Percentiles rank a stretch among this genome's conserved stretches.
phyloP scores from a whole-genome alignment of 148 eudicot genomes.

The Rhododendron mucronatum region DNA sequence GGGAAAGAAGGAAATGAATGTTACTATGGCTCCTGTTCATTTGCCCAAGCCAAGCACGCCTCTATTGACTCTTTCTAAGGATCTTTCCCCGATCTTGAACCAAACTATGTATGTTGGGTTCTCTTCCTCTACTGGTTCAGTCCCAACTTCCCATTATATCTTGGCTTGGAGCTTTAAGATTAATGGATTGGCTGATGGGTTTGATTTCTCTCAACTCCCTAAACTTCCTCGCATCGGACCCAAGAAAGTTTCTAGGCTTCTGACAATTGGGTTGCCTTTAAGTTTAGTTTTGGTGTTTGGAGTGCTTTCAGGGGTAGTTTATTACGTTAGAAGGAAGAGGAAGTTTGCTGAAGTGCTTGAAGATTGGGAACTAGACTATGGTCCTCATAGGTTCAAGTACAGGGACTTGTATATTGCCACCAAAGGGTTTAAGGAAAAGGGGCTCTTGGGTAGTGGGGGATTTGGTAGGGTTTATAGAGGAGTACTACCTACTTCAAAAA shows the following conservation, averaged over 20 bases:
- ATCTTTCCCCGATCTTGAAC: slow-evolving; percentile 28
- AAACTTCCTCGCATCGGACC: slow-evolving; percentile 20
- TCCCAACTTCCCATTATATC: slow-evolving; percentile 14
- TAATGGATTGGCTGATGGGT: slow-evolving; percentile 11
- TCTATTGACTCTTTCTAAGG: slow-evolving; percentile 17
- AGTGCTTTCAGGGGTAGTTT: not conserved
- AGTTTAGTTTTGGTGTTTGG: not conserved
- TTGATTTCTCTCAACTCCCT: slow-evolving; percentile 28
- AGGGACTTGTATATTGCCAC: slow-evolving; percentile 45
- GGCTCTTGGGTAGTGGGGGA: slow-evolving; percentile 27
- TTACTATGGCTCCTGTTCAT: slow-evolving; percentile 37
- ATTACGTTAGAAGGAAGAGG: slow-evolving; percentile 30
- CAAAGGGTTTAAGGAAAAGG: slow-evolving; percentile 45
- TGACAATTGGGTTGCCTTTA: slow-evolving; percentile 14
- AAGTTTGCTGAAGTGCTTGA: slow-evolving; percentile 46
- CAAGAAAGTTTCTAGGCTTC: slow-evolving; percentile 8
- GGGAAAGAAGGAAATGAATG: slow-evolving; percentile 20
- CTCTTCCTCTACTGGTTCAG: slow-evolving; percentile 29
- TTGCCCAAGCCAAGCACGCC: slow-evolving; percentile 30
- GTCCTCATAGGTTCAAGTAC: slow-evolving; percentile 41
- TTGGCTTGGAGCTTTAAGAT: slow-evolving; percentile 33
- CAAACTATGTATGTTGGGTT: slow-evolving; percentile 36
- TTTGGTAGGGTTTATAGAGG: slow-evolving; percentile 33
- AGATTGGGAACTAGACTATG: slow-evolving; percentile 51
- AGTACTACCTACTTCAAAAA: not conserved